Conservation (phyloP, 257 asterid genomes). For the Hygrophila difformis region DNA sequence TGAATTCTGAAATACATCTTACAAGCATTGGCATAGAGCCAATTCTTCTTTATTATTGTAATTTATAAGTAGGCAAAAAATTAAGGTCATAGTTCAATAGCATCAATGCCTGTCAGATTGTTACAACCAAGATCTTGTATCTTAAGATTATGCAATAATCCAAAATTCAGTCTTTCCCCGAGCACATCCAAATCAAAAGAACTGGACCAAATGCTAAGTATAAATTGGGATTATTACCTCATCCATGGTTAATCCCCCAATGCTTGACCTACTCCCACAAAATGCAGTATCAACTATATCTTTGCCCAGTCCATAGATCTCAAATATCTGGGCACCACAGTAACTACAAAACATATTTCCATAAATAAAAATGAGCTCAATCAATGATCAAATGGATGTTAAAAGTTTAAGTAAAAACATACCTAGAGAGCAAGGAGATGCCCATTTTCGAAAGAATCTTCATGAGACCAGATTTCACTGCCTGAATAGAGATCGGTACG, state of each 20-base stretch:
- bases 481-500: conserved; percentile 40
- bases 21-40: not conserved
- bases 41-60: not conserved
- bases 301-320: conserved; percentile 87
- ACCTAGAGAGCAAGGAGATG: conserved; percentile 97
- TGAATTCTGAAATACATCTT: not conserved
- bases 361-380: conserved; percentile 18
- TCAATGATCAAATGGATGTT: conserved; percentile 6
- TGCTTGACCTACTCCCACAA: conserved; percentile 84
- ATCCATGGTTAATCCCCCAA: conserved; percentile 92
- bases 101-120: not conserved
- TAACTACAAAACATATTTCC: conserved; percentile 44
- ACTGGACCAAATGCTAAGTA: conserved; percentile 14
- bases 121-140: not conserved
- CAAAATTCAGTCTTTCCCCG: not conserved
- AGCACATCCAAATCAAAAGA: conserved; percentile 8
- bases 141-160: not conserved
- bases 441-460: conserved; percentile 99
- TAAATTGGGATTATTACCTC: conserved; percentile 51
- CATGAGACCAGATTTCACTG: conserved; percentile 76
- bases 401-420: conserved; percentile 12
- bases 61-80: conserved; percentile 1
- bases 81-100: not conserved
- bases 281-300: conserved; percentile 76
- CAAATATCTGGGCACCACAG: conserved; percentile 98